Conservation (phyloP, 177 flowering plant species). For the Telopea speciosissima region DNA sequence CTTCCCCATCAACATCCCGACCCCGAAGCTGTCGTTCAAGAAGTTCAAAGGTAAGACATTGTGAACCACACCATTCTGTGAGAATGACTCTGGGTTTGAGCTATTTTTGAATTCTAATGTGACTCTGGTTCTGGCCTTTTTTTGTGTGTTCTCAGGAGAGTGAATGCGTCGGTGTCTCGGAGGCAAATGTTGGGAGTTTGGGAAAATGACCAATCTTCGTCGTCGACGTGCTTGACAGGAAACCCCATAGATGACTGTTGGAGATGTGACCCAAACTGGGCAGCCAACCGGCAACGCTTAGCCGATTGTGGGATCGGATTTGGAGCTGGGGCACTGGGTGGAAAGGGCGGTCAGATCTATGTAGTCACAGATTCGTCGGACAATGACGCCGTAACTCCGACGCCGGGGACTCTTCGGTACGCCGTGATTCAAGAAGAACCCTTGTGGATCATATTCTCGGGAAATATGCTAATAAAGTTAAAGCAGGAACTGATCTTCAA, state of each 20-base stretch:
- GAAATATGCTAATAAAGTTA: constrained; percentile 46
- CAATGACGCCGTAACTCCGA: constrained; percentile 48
- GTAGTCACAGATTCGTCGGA: constrained; percentile 62
- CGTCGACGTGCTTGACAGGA: not conserved
- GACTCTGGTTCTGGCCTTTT: too few relatives aligned
- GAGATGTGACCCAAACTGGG: constrained; percentile 35
- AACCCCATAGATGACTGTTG: constrained; percentile 1
- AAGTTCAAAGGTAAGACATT: constrained; percentile 47
- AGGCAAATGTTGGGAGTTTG: constrained; percentile 18
- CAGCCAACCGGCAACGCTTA: constrained; percentile 47
- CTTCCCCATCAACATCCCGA: constrained; percentile 53
- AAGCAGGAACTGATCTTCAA: constrained; percentile 50
- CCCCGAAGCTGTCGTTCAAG: constrained; percentile 56
- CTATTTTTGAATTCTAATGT: too few relatives aligned
- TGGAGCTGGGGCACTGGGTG: constrained; percentile 59
- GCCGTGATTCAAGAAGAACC: constrained; percentile 58
- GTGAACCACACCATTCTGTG: not conserved
- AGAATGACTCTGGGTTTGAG: too few relatives aligned
- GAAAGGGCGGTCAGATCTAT: constrained; percentile 49
- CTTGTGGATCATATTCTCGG: constrained; percentile 59
- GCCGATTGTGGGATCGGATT: constrained; percentile 71
- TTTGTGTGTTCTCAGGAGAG: constrained; percentile 29
- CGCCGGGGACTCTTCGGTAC: constrained; percentile 56
- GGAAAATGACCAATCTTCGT: constrained; percentile 10
- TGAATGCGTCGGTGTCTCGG: constrained; percentile 45